phyloP scores from a whole-genome alignment of 495 filamentous ascomycete genomes.

The Xylaria curta region DNA sequence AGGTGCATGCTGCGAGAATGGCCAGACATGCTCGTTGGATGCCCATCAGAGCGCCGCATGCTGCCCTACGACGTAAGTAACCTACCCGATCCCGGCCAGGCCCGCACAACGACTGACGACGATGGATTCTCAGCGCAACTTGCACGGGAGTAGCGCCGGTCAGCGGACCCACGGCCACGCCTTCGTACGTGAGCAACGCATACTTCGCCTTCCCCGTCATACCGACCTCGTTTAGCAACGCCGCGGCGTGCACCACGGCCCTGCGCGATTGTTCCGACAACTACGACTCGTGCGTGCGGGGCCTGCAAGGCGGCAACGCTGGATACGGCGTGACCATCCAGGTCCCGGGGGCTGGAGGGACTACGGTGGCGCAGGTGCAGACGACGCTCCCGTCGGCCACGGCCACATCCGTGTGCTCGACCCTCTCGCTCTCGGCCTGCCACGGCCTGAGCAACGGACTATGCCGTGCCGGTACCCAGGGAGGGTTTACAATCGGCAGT shows the following conservation, averaged over 20 bases:
- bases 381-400: slow-evolving; percentile 47
- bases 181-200: slow-evolving; percentile 56
- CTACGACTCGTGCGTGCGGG: slow-evolving; percentile 66
- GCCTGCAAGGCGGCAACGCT: slow-evolving; percentile 57
- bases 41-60: slow-evolving; percentile 51
- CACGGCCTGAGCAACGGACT: slow-evolving; percentile 62
- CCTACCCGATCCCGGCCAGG: neutral
- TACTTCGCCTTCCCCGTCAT: slow-evolving; percentile 73
- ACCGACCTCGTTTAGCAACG: slow-evolving; percentile 68
- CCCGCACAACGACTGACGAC: slow-evolving; percentile 18
- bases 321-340: slow-evolving; percentile 68
- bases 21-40: slow-evolving; percentile 51
- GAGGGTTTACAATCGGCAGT: slow-evolving; percentile 36
- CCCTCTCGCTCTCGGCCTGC: slow-evolving; percentile 65
- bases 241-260: slow-evolving; percentile 69
- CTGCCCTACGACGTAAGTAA: slow-evolving; percentile 52
- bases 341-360: slow-evolving; percentile 61
- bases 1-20: slow-evolving; percentile 53
- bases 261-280: slow-evolving; percentile 69
- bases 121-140: slow-evolving; percentile 42
- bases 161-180: slow-evolving; percentile 43
- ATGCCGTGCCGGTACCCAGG: slow-evolving; percentile 51
- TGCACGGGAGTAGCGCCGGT: slow-evolving; percentile 53
- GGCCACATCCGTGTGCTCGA: slow-evolving; percentile 70
- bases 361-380: slow-evolving; percentile 52